Percentiles rank a stretch among this genome's conserved stretches.
These are phyloP conservation scores for Fusarium sp. DNA, from an alignment of 2,329 filamentous ascomycete species.

Conservation along the genomic window DNA sequence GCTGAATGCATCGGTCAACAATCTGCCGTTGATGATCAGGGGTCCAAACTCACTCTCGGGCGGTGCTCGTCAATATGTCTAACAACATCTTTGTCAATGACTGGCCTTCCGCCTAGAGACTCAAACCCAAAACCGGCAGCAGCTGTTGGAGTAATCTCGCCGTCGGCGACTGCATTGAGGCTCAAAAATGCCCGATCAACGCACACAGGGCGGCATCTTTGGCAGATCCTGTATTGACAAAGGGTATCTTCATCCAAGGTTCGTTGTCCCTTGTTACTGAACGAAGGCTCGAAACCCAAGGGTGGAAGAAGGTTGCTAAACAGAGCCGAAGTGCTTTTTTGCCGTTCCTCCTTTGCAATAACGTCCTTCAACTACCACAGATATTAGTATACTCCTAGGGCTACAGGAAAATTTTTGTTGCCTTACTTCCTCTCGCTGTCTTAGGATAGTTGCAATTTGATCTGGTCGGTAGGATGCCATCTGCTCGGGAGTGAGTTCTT, in stretches of 20 bases:
- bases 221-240: slow-evolving; percentile 61
- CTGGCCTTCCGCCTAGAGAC: slow-evolving; percentile 51
- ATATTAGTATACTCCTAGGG: background rate
- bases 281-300: slow-evolving; percentile 19
- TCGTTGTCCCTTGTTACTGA: slow-evolving; percentile 47
- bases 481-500: slow-evolving; percentile 53
- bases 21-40: background rate
- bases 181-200: slow-evolving; percentile 57
- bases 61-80: slow-evolving; percentile 52
- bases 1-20: background rate
- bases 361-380: slow-evolving; percentile 31
- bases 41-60: slow-evolving; percentile 45
- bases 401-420: too few relatives aligned
- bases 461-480: slow-evolving; percentile 55
- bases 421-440: slow-evolving; percentile 59
- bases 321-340: slow-evolving; percentile 35
- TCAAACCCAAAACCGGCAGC: slow-evolving; percentile 63
- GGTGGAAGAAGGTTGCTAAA: slow-evolving; percentile 25
- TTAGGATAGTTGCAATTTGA: slow-evolving; percentile 58
- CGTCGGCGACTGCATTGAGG: slow-evolving; percentile 58
- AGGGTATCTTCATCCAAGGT: slow-evolving; percentile 49
- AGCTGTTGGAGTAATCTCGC: slow-evolving; percentile 58
- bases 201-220: slow-evolving; percentile 55
- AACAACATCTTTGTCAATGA: slow-evolving; percentile 51
- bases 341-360: slow-evolving; percentile 43